Base-by-base conservation (phyloP, 805 yeast species). In the Starmerella lactis-condensi region DNA sequence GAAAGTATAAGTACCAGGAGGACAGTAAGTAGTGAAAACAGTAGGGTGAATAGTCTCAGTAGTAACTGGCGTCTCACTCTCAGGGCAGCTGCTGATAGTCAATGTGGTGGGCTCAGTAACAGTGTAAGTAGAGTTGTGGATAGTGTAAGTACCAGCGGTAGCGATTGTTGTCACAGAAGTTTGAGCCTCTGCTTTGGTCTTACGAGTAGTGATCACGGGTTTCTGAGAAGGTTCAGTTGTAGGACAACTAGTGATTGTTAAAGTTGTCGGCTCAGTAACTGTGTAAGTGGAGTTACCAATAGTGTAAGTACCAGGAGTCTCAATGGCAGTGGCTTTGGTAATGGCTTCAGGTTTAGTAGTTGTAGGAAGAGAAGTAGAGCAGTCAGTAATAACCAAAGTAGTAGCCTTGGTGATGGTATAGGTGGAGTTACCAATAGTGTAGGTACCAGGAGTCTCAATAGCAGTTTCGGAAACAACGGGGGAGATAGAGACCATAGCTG, bases 311-410 rank as follows among this genome's bases (percentile, higher is more conserved):
- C n/a, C n/a, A n/a, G n/a, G n/a, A n/a, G n/a, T n/a, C n/a, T n/a
- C n/a, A n/a, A n/a, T 26, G 25, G 21, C 10, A n/a, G 28, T 24
- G 21, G 32, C 36, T n/a, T 26, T 6, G 25, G 30, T 24, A 16
- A 35, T 30, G 25, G 35, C 34, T 24, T 26, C 24, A 10, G 33
- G 18, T 18, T 25, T 17, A 13, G 28, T 14, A 14, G 25, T n/a
- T n/a, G n/a, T n/a, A n/a, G n/a, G n/a, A n/a, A n/a, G n/a, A n/a
- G n/a, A n/a, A n/a, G n/a, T n/a, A 53, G 83, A 83, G 59, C 77
- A 72, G 64, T 78, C 74, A 49, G 91, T 75, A 69, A 77, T 65
- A 55, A 89, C 77, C 49, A 78, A 57, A 46, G 91, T 76, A 54
- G 85, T 75, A 39, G 85, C 71, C 48, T 56, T 72, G 39, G 83